phyloP scores from a whole-genome alignment of 805 yeast species.

The Metschnikowia noctiluminum region DNA sequence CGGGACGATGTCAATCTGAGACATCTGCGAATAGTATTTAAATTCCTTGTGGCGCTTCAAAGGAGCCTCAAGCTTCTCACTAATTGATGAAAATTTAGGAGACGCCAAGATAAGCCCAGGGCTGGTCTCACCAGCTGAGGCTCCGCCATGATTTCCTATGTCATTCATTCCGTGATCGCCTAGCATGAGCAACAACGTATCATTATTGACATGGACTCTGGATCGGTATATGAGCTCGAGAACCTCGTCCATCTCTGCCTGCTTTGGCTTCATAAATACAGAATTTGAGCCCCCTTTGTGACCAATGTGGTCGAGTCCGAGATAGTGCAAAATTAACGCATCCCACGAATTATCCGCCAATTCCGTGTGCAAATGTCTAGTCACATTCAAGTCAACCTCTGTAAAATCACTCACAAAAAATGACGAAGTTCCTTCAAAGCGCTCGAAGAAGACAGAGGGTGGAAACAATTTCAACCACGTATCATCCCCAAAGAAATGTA shows the following conservation, averaged over 20 bases:
- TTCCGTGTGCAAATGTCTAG: constrained; percentile 73
- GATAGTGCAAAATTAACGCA: constrained; percentile 78
- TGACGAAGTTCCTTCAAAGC: constrained; percentile 83
- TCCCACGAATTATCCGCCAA: constrained; percentile 65
- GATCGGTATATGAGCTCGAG: constrained; percentile 47
- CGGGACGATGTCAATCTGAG: constrained; percentile 74
- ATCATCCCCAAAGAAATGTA: constrained; percentile 94
- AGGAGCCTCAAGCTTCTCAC: constrained; percentile 32
- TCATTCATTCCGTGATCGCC: constrained; percentile 99
- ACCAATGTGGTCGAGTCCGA: constrained; percentile 96
- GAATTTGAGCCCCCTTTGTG: constrained; percentile 94
- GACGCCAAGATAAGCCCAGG: constrained; percentile 76
- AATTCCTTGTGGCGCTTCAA: constrained; percentile 40
- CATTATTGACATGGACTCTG: constrained; percentile 17
- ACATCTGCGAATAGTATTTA: constrained; percentile 49
- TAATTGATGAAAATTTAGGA: constrained; percentile 43
- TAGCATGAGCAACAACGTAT: constrained; percentile 66
- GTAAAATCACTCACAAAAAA: constrained; percentile 94
- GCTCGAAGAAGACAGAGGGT: constrained; percentile 46
- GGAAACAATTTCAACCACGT: constrained; percentile 96
- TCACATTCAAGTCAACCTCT: constrained; percentile 90
- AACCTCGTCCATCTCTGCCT: constrained; percentile 78
- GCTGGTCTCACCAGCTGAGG: constrained; percentile 86
- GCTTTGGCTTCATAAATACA: constrained; percentile 76
- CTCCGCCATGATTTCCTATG: constrained; percentile 95